A percentile compares a stretch with the other conserved stretches of the same genome.
Conservation (phyloP, 2,329 filamentous ascomycete species). For the Neoarthrinium moseri region DNA sequence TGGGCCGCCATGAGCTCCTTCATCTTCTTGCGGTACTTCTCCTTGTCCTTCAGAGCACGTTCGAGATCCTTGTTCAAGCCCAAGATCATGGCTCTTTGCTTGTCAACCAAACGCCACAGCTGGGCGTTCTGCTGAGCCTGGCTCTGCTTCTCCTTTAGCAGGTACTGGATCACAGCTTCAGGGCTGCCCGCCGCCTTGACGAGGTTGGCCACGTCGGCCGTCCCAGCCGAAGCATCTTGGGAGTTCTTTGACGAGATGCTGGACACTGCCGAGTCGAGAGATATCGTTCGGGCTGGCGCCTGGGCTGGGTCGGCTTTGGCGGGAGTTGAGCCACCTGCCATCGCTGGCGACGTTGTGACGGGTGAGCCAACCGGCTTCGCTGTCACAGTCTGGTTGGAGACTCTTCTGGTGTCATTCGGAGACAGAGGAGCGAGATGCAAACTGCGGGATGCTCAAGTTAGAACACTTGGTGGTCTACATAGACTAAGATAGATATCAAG, state of each 20-base stretch:
- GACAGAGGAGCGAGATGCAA: constrained; percentile 22
- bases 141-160: constrained; percentile 89
- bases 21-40: constrained; percentile 85
- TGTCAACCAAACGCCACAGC: constrained; percentile 93
- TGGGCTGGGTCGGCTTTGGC: constrained; percentile 32
- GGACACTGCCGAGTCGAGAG: constrained; percentile 92
- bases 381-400: constrained; percentile 40
- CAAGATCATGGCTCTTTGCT: constrained; percentile 90
- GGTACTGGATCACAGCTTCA: constrained; percentile 82
- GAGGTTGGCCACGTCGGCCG: constrained; percentile 75
- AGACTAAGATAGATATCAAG: too few species aligned
- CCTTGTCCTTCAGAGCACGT: constrained; percentile 87
- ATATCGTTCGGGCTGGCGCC: constrained; percentile 69
- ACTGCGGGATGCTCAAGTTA: constrained; percentile 18
- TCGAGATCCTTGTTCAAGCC: constrained; percentile 95
- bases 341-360: constrained; percentile 37
- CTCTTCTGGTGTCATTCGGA: constrained; percentile 51
- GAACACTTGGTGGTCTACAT: constrained; percentile 1
- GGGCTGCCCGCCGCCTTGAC: constrained; percentile 84
- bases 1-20: constrained; percentile 64
- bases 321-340: constrained; percentile 45
- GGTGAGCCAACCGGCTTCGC: constrained; percentile 40
- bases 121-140: constrained; percentile 88
- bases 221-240: constrained; percentile 56
- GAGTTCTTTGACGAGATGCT: constrained; percentile 63